phyloP scores from a whole-genome alignment of 2,329 filamentous ascomycete genomes.

The Intubia oerlemansii region DNA sequence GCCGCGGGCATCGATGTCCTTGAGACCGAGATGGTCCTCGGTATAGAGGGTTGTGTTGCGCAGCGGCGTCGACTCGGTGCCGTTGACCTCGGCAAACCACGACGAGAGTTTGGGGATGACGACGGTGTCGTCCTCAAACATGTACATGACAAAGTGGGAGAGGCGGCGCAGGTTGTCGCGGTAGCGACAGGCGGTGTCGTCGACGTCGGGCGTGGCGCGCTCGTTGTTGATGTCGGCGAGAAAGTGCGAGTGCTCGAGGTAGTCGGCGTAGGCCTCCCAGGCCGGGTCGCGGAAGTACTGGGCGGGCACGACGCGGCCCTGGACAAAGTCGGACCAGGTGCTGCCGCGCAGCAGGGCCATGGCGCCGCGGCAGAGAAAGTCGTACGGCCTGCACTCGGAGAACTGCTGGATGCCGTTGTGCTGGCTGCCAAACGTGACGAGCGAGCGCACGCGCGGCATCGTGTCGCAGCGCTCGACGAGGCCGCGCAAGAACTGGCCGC shows the following conservation, averaged over 20 bases:
- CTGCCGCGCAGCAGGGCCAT: slow-evolving; percentile 60
- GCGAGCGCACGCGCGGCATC: slow-evolving; percentile 50
- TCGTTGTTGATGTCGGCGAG: slow-evolving; percentile 96
- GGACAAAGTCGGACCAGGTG: slow-evolving; percentile 61
- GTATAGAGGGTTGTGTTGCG: slow-evolving; percentile 52
- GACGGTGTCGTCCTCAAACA: slow-evolving; percentile 71
- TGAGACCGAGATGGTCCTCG: slow-evolving; percentile 87
- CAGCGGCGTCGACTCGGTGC: slow-evolving; percentile 43
- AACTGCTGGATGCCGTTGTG: slow-evolving; percentile 85
- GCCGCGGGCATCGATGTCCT: slow-evolving; percentile 54
- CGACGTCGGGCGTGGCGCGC: slow-evolving; percentile 27
- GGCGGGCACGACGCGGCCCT: slow-evolving; percentile 65
- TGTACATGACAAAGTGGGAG: slow-evolving; percentile 67
- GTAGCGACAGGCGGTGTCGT: slow-evolving; percentile 47
- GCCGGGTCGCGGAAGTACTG: slow-evolving; percentile 73
- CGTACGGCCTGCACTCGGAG: slow-evolving; percentile 44
- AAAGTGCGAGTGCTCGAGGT: slow-evolving; percentile 68
- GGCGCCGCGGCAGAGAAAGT: slow-evolving; percentile 65
- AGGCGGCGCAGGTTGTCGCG: slow-evolving; percentile 45
- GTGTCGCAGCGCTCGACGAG: slow-evolving; percentile 74
- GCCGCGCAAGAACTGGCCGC: slow-evolving; percentile 83
- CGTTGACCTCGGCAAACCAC: slow-evolving; percentile 80
- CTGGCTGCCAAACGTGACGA: slow-evolving; percentile 78
- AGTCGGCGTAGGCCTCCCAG: slow-evolving; percentile 46
- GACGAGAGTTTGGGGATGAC: slow-evolving; percentile 77